Base-by-base conservation (phyloP, 805 yeast genomes). In the Saccharomyces eubayanus region DNA sequence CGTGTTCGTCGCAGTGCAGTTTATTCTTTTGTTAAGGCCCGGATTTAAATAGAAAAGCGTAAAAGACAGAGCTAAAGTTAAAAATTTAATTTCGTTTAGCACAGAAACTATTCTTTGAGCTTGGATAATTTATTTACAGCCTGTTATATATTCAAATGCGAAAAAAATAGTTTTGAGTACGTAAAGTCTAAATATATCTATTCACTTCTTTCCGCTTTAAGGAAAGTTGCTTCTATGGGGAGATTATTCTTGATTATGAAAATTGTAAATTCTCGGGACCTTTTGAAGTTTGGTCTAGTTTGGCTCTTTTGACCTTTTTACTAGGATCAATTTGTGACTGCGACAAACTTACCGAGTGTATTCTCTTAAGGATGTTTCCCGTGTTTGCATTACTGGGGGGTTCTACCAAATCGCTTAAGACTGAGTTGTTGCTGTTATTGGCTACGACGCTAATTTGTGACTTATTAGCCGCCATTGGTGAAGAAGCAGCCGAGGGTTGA, bases 281-380 rank as follows among this genome's bases (percentile, higher is more conserved):
- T 29, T 59, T 58, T 31, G 55, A 57, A 6, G 68, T 59, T 46
- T 60, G 62, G 52, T 67, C 69, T 24, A 68, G 55, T 56, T 59
- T 65, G 28, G 72, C 72, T 31, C 72, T 62, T 49, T 67, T 68
- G 16, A 64, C 58, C 48, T 60, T 65, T 49, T 59, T 62, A 16
- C 59, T 50, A 8, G 68, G 68, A 28, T 62, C 66, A 10, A 21
- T 57, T 47, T 59, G 63, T 5, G 65, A 58, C 49, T 64, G 68
- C 12, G 67, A 61, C 21, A 64, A 52, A 36, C 64, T 60, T 16
- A 64, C 62, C 9, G 68, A 65, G 46, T 59, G 66, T 1, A 62
- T 63, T 12, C 64, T 52, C 48, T 65, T 65, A 46, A 60, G 53
- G 3, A 57, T 52, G n/a, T 55, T 59, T 16, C 24, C 49, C 1